Percentiles rank a stretch among this genome's conserved stretches.
Evolutionary conservation across 2,329 filamentous ascomycete species (phyloP).

Genomic region (Arthroderma sp.): DNA sequence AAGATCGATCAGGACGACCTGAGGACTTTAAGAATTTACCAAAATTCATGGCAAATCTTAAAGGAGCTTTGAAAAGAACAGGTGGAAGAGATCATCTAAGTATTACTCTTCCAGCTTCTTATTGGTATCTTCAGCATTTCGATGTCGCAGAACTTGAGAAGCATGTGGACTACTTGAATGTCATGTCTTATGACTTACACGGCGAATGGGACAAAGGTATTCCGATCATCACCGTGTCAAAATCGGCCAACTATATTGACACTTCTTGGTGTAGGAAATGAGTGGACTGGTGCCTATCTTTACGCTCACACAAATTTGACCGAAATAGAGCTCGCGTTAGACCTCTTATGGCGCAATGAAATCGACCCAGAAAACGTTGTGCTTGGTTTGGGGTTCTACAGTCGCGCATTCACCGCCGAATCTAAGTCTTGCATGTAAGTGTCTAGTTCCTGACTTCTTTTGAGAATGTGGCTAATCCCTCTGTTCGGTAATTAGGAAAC

Average conservation of each 20-base stretch:
- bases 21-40: slow-evolving; percentile 25
- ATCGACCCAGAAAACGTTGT: slow-evolving; percentile 32
- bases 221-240: background rate
- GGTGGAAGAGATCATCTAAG: slow-evolving; percentile 9
- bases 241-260: background rate
- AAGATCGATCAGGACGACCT: slow-evolving; percentile 24
- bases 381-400: slow-evolving; percentile 36
- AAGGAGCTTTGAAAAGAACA: slow-evolving; percentile 6
- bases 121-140: slow-evolving; percentile 7
- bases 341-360: slow-evolving; percentile 31
- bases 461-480: no score
- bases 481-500: slow-evolving; percentile 3
- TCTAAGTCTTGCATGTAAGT: background rate
- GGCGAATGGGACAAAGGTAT: background rate
- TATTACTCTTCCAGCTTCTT: slow-evolving; percentile 10
- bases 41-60: slow-evolving; percentile 12
- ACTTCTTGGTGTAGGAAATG: background rate
- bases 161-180: slow-evolving; percentile 3
- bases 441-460: no score
- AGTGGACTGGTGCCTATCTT: slow-evolving; percentile 13
- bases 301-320: slow-evolving; percentile 30
- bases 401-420: slow-evolving; percentile 28
- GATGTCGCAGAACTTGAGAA: background rate
- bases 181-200: slow-evolving; percentile 6
- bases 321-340: slow-evolving; percentile 27